Evolutionary conservation across 208 protist genomes (phyloP), one percentile per base, ranked within the genome.

Genomic region (Porcisia deanei): DNA sequence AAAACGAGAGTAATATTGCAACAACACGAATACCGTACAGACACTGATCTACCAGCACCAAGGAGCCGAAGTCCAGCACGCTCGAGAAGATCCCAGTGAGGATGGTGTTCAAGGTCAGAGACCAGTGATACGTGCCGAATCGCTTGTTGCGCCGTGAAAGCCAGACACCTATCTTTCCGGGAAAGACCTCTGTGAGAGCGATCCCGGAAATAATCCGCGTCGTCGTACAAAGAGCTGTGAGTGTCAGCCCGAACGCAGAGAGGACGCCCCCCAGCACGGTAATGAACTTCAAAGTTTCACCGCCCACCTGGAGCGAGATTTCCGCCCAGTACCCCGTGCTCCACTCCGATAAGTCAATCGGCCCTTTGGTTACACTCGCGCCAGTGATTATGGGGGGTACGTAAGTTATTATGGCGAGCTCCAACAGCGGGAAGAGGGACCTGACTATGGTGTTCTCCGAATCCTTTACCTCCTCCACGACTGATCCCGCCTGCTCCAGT

Each of bases 141-240:
- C 91, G 89, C 39, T 76, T 73, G 75, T 88, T 88, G 43, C 91
- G 87, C 55, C 71, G 70, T 52, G 84, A 84, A 3, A 96, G 75
- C 72, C 86, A 87, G 43, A 84, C 80, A 58, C 84, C 79, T 22
- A 96, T 34, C 57, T 81, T 78, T 41, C 84, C 79, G 1, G 91
- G 89, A 59, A 96, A 92, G 8, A 77, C 89, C 72, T 90, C 91
- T 9, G 88, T 94, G 73, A 85, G 85, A 12, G 87, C 91, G 53
- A 92, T 82, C 65, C 91, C 91, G 25, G 88, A 81, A 72, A 96
- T 85, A 20, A 91, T 76, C 54, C 88, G 74, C 1, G 87, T 89
- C 20, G 91, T 93, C 18, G 91, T 96, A 82, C 89, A 94, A 10
- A 96, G 73, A 10, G 91, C 77, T 12, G 91, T 93, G 16, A 96